Evolutionary conservation across 2,329 filamentous ascomycete genomes (phyloP).

Genomic region (Monosporascus sp.): DNA sequence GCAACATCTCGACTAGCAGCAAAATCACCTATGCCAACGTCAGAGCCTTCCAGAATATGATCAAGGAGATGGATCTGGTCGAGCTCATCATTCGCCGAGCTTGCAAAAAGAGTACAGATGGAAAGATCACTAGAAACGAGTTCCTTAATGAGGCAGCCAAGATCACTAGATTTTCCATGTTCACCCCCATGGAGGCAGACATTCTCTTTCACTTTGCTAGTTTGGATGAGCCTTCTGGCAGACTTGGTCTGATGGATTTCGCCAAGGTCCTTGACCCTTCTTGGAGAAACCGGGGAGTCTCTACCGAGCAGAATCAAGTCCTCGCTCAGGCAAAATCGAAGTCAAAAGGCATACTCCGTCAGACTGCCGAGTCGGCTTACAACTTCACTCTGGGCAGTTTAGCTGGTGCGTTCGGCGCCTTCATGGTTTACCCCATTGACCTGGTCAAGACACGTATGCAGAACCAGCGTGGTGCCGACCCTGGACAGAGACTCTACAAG

Average conservation of each 20-base stretch:
- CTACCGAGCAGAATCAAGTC: slow-evolving; percentile 25
- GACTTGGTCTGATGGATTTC: slow-evolving; percentile 78
- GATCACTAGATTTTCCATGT: slow-evolving; percentile 88
- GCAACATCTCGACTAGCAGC: slow-evolving; percentile 86
- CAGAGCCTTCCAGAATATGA: slow-evolving; percentile 95
- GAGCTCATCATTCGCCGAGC: slow-evolving; percentile 90
- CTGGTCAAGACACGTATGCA: slow-evolving; percentile 98
- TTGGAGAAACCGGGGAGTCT: slow-evolving; percentile 65
- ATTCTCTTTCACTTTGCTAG: slow-evolving; percentile 98
- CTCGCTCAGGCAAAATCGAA: slow-evolving; percentile 45
- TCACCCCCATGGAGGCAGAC: slow-evolving; percentile 98
- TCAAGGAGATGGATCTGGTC: slow-evolving; percentile 95
- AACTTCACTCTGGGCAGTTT: slow-evolving; percentile 86
- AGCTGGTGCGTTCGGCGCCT: slow-evolving; percentile 94
- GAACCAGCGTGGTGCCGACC: slow-evolving; percentile 80
- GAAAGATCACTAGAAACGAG: slow-evolving; percentile 88
- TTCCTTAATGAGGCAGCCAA: slow-evolving; percentile 92
- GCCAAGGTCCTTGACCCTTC: slow-evolving; percentile 91
- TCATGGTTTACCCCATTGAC: slow-evolving; percentile 99
- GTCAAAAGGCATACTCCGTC: slow-evolving; percentile 53
- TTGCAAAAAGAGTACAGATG: slow-evolving; percentile 74
- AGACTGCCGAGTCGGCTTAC: slow-evolving; percentile 71
- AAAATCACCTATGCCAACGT: slow-evolving; percentile 98
- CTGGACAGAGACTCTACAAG: slow-evolving; percentile 87
- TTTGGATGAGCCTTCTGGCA: slow-evolving; percentile 80